Evolutionary conservation across 305 asterid species (phyloP).

Genomic region (Andrographis paniculata): DNA sequence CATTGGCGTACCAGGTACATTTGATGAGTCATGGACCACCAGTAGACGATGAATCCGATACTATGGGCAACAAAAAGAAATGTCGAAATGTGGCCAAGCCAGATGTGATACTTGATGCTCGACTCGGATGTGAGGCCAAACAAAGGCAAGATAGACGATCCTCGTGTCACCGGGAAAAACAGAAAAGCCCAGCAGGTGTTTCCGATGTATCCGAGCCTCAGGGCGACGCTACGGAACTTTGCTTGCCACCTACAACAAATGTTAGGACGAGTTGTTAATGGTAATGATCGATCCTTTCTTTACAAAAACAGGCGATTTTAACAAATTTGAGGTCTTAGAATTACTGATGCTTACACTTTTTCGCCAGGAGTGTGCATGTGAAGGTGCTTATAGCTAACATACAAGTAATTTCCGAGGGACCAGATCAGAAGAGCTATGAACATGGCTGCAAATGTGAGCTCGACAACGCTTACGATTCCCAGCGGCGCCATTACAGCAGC

Average conservation of each 20-base stretch:
- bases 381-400: constrained; percentile 31
- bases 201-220: constrained; percentile 65
- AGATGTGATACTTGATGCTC: constrained; percentile 80
- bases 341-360: constrained; percentile 36
- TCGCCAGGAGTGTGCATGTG: constrained; percentile 19
- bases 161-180: constrained; percentile 73
- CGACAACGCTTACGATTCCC: constrained; percentile 54
- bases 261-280: neutral
- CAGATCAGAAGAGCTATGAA: constrained; percentile 55
- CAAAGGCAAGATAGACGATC: constrained; percentile 61
- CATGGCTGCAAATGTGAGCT: constrained; percentile 41
- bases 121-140: constrained; percentile 70
- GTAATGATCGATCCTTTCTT: too few species aligned
- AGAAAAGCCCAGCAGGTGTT: constrained; percentile 49
- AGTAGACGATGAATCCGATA: constrained; percentile 38
- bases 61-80: constrained; percentile 53
- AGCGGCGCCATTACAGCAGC: constrained; percentile 42
- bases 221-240: constrained; percentile 39
- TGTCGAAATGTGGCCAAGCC: constrained; percentile 66
- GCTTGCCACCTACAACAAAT: constrained; percentile 56
- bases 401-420: constrained; percentile 37
- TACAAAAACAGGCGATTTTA: too few species aligned
- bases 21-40: constrained; percentile 38
- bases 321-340: too few species aligned
- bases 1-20: constrained; percentile 55